These are phyloP conservation scores for Colletotrichum gloeosporioides DNA, from an alignment of 2,329 filamentous ascomycete species.

Conservation along the genomic window DNA sequence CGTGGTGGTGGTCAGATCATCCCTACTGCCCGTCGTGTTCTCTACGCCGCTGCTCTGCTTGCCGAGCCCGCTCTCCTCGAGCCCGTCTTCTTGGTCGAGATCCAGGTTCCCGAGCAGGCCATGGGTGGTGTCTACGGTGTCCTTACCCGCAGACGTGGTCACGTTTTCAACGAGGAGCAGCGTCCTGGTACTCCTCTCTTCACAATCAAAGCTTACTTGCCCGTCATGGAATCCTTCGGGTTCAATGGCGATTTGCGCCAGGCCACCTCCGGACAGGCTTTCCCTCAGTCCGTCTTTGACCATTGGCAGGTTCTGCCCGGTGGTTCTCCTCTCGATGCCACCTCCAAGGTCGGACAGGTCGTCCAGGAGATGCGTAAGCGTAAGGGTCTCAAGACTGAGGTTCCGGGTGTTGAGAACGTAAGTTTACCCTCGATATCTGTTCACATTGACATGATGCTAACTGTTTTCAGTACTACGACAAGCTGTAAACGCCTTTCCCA, in stretches of 20 bases:
- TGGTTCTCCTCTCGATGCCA: conserved; percentile 86
- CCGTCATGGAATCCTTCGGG: conserved; percentile 97
- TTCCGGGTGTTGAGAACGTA: conserved; percentile 94
- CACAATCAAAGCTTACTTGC: conserved; percentile 98
- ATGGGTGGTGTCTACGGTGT: conserved; percentile 99
- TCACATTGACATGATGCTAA: conserved; percentile 26
- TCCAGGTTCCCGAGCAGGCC: conserved; percentile 96
- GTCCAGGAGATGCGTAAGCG: conserved; percentile 94
- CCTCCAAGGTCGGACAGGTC: conserved; percentile 81
- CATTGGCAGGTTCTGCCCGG: conserved; percentile 97
- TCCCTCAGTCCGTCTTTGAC: conserved; percentile 98
- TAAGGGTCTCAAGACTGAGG: conserved; percentile 98
- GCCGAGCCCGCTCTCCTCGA: conserved; percentile 91
- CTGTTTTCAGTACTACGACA: conserved; percentile 86
- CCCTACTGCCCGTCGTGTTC: conserved; percentile 94
- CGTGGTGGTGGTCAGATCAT: conserved; percentile 99
- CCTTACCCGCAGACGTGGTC: conserved; percentile 95
- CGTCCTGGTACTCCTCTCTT: conserved; percentile 98
- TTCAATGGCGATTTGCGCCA: conserved; percentile 98
- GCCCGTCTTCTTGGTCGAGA: conserved; percentile 99
- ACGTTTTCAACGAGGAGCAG: conserved; percentile 99
- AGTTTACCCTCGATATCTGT: conserved; percentile 49
- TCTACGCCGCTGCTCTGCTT: conserved; percentile 91
- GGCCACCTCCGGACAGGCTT: conserved; percentile 94
- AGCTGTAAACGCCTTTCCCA: conserved; percentile 75